Evolutionary conservation across 768 basidiomycete species (phyloP).

Genomic region (Lentinula guzmanii): DNA sequence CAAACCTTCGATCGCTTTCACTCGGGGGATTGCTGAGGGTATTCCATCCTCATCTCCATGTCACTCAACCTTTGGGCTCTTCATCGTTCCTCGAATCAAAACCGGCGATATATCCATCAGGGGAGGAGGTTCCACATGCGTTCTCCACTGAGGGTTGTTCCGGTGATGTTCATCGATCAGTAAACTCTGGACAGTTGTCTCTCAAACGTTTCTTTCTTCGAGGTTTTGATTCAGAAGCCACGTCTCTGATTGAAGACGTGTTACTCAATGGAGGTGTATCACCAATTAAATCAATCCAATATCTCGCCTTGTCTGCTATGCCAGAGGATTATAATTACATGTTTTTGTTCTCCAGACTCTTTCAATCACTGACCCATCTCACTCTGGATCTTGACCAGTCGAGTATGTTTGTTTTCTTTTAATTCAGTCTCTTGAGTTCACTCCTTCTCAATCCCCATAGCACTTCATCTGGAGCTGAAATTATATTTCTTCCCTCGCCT

Average conservation of each 20-base stretch:
- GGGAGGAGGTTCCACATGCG: neutral
- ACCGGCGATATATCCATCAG: neutral
- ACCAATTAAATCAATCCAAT: neutral
- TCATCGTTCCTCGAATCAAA: neutral
- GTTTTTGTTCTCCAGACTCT: neutral
- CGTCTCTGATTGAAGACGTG: neutral
- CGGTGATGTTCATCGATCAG: no score
- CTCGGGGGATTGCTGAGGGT: neutral
- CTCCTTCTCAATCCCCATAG: neutral
- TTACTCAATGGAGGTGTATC: neutral
- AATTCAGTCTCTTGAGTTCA: neutral
- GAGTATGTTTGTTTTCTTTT: neutral
- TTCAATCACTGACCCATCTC: neutral
- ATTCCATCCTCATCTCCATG: no score
- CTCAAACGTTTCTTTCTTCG: neutral
- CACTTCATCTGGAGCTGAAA: neutral
- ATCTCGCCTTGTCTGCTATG: conserved; percentile 1
- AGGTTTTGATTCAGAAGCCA: neutral
- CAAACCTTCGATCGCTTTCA: neutral
- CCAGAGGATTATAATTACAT: neutral
- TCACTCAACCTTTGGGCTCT: no score
- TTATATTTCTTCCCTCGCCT: no score
- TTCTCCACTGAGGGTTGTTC: neutral
- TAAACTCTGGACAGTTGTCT: neutral
- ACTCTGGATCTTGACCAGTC: neutral